Percentiles rank a stretch among this genome's conserved stretches.
These are phyloP conservation scores for Cryptococcus floricola DNA, from an alignment of 1,284 basidiomycete genomes.

Conservation along the genomic window DNA sequence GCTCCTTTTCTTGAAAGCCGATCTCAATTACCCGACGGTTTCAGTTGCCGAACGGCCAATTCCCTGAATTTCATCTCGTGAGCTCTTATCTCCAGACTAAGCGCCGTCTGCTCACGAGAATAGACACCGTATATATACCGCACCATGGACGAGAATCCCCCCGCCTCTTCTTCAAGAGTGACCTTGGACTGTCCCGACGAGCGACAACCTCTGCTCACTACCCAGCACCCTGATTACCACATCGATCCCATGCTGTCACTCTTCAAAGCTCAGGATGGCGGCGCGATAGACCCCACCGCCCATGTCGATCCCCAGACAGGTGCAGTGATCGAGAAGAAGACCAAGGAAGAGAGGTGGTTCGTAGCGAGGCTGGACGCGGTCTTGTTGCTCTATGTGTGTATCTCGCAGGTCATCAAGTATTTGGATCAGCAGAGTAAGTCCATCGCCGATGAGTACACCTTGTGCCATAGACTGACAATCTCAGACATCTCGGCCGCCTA, in stretches of 20 bases:
- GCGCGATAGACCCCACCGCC: constrained; percentile 16
- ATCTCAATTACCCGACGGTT: no score
- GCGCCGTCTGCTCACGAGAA: no score
- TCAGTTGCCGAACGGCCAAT: no score
- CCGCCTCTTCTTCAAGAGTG: no score
- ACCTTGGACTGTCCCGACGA: no score
- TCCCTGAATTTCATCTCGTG: no score
- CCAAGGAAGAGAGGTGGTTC: constrained; percentile 31
- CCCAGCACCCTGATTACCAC: not conserved
- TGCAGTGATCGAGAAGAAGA: constrained; percentile 26
- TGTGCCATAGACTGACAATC: not conserved
- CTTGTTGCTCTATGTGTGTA: constrained; percentile 29
- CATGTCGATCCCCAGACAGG: constrained; percentile 26
- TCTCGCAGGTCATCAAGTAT: constrained; percentile 30
- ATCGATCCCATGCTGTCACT: not conserved
- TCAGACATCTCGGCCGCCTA: constrained; percentile 28
- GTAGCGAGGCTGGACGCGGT: constrained; percentile 37
- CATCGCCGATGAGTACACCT: no score
- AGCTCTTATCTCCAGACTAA: no score
- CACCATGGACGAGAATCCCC: no score
- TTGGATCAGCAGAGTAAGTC: constrained; percentile 22
- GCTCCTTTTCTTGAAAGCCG: no score
- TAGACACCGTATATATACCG: no score
- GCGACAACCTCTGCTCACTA: no score
- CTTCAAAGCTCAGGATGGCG: not conserved